phyloP scores from a whole-genome alignment of 768 basidiomycete genomes.

The Leccinum aurantiacum region DNA sequence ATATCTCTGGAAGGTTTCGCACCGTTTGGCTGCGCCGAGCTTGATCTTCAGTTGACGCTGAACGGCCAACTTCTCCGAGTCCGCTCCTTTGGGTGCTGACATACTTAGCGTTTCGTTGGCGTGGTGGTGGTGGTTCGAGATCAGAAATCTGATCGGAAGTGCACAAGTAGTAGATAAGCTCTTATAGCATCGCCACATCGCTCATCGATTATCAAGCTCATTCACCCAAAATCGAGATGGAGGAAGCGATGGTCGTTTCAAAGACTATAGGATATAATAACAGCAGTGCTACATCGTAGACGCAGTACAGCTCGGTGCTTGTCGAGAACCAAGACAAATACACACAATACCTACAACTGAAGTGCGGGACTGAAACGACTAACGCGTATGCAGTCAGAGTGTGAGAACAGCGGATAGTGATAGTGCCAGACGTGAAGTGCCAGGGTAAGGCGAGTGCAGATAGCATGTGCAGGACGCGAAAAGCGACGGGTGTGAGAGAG shows the following conservation, averaged over 20 bases:
- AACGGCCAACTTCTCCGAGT: constrained; percentile 35
- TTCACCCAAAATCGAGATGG: not conserved
- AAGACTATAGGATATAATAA: constrained; percentile 27
- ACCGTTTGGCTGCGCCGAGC: constrained; percentile 66
- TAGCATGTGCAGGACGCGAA: constrained; percentile 15
- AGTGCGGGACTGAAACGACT: constrained; percentile 24
- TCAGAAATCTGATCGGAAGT: not conserved
- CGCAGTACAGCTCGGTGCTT: constrained; percentile 32
- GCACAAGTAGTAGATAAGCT: constrained; percentile 3
- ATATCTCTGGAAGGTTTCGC: constrained; percentile 17
- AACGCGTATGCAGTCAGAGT: constrained; percentile 18
- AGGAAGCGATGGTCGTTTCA: constrained; percentile 26
- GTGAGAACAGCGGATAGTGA: constrained; percentile 23
- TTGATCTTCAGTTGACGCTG: constrained; percentile 79
- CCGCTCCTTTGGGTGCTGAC: constrained; percentile 12
- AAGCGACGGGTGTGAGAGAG: constrained; percentile 10
- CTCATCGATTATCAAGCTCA: constrained; percentile 11
- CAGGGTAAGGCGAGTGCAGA: constrained; percentile 17
- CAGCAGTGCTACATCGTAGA: constrained; percentile 33
- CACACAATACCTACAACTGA: constrained; percentile 34
- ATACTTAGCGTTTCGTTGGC: constrained; percentile 10
- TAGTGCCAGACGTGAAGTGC: constrained; percentile 23
- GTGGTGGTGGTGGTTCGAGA: constrained; percentile 15
- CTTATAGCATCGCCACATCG: not conserved
- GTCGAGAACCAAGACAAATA: constrained; percentile 30